Conservation (phyloP, 805 yeast genomes). For the Kluyveromyces dobzhanskii region DNA sequence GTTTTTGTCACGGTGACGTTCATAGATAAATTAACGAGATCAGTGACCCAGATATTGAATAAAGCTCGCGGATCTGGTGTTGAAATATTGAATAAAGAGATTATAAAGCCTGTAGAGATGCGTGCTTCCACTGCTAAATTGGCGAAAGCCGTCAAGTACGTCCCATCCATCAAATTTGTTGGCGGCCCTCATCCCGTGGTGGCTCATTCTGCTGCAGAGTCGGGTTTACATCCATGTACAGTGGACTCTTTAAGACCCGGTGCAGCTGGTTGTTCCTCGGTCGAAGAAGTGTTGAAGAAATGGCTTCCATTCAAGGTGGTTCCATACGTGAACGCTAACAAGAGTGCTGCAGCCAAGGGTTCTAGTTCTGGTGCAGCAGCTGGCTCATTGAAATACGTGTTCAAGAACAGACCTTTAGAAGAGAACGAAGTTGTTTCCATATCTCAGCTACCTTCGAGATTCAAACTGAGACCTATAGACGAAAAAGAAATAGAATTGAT, state of each 20-base stretch:
- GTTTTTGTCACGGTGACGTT: conserved; percentile 1
- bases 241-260: conserved; percentile 23
- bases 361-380: conserved; percentile 38
- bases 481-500: conserved; percentile 69
- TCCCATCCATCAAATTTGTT: conserved; percentile 76
- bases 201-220: conserved; percentile 29
- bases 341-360: conserved; percentile 37
- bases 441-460: conserved; percentile 61
- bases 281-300: conserved; percentile 16
- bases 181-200: conserved; percentile 62
- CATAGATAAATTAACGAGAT: conserved; percentile 2
- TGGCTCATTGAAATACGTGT: conserved; percentile 21
- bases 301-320: conserved; percentile 34
- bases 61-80: neutral
- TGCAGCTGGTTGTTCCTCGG: conserved; percentile 20
- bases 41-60: conserved; percentile 3
- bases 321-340: conserved; percentile 33
- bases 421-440: conserved; percentile 41
- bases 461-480: conserved; percentile 56
- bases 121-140: conserved; percentile 23
- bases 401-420: conserved; percentile 32
- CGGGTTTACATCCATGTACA: conserved; percentile 23
- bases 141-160: conserved; percentile 26
- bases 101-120: conserved; percentile 16
- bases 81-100: neutral